phyloP scores from a whole-genome alignment of 768 basidiomycete species.

The Lenzites betulinus region DNA sequence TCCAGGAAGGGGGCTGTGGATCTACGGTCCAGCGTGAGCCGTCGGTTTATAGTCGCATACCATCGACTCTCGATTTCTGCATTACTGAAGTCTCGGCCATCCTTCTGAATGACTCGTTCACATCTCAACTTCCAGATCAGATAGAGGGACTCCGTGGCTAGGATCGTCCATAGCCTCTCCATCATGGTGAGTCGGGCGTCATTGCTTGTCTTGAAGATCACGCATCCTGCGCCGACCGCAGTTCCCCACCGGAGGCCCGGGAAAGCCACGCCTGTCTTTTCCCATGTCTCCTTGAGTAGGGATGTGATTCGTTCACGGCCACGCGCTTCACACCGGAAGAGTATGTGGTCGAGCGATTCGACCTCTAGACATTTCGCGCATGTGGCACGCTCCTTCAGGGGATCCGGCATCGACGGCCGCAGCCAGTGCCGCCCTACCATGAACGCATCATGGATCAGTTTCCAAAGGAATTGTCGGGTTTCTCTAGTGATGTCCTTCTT shows the following conservation, averaged over 20 bases:
- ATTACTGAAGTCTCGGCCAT: neutral
- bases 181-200: neutral
- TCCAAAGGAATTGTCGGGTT: neutral
- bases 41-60: neutral
- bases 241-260: neutral
- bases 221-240: neutral
- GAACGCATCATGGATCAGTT: neutral
- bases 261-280: neutral
- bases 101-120: conserved; percentile 1
- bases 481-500: neutral
- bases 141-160: neutral
- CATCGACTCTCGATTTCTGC: neutral
- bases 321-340: neutral
- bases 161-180: neutral
- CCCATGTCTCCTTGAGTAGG: neutral
- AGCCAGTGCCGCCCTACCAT: conserved; percentile 8
- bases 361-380: neutral
- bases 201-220: neutral
- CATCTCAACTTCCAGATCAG: conserved; percentile 12
- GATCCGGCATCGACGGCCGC: neutral
- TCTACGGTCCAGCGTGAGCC: neutral
- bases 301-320: neutral
- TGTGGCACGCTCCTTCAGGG: neutral
- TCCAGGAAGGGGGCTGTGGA: neutral
- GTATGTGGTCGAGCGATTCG: conserved; percentile 5